A percentile compares a stretch with the other conserved stretches of the same genome.
Evolutionary conservation across 495 filamentous ascomycete species (phyloP).

Genomic region (Penicillium lividum): DNA sequence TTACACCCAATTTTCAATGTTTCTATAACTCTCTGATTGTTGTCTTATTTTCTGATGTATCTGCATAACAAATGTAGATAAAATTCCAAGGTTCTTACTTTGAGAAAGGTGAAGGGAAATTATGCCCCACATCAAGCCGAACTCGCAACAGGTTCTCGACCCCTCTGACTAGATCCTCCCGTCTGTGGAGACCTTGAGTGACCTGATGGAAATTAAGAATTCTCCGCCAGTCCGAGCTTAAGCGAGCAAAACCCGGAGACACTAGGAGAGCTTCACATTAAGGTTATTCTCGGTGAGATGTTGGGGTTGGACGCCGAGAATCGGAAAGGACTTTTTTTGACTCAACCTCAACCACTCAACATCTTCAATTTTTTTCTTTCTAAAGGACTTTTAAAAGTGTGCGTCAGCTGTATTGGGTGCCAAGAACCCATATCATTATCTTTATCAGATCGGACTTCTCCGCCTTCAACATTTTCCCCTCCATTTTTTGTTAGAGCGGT

Average conservation of each 20-base stretch:
- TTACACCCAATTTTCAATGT: too few relatives aligned
- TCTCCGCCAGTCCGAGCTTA: not conserved
- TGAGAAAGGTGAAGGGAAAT: too few relatives aligned
- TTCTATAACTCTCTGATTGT: too few relatives aligned
- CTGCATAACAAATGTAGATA: too few relatives aligned
- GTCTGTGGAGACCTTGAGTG: not conserved
- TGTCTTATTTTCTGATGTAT: too few relatives aligned
- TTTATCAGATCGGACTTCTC: not conserved
- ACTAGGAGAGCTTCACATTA: not conserved
- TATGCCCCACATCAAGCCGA: not conserved
- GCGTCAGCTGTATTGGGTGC: not conserved
- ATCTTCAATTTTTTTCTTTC: not conserved
- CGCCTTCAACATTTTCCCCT: not conserved
- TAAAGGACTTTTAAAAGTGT: too few relatives aligned
- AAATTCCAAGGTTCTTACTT: too few relatives aligned
- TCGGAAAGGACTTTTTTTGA: conserved; percentile 21
- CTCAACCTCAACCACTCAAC: conserved; percentile 15
- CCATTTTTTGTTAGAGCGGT: not conserved
- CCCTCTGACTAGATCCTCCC: too few relatives aligned
- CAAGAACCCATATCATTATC: conserved; percentile 9
- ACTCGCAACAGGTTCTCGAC: not conserved
- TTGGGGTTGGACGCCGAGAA: conserved; percentile 11
- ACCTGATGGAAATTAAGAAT: not conserved
- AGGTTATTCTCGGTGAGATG: conserved; percentile 28
- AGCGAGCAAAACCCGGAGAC: not conserved